Evolutionary conservation across 805 yeast species (phyloP).

Genomic region (Citeromyces nyonsensis): DNA sequence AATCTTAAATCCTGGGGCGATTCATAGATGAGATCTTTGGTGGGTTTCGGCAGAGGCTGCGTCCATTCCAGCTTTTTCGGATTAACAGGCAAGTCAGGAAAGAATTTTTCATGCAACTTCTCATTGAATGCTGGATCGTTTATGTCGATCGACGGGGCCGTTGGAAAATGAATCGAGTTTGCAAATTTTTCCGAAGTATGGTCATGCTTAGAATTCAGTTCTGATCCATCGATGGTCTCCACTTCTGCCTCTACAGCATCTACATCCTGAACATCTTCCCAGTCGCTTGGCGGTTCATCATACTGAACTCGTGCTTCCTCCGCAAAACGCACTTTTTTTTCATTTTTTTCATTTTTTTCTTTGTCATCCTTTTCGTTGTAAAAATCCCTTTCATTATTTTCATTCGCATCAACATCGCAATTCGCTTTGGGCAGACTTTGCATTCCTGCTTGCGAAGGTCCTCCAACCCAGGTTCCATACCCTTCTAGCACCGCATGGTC

Average conservation of each 20-base stretch:
- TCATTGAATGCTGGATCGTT: slow-evolving; percentile 69
- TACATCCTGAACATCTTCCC: slow-evolving; percentile 33
- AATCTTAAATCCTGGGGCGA: slow-evolving; percentile 64
- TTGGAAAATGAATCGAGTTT: slow-evolving; percentile 46
- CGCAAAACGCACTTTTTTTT: slow-evolving; percentile 14
- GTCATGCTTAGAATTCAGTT: slow-evolving; percentile 12
- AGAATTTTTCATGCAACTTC: slow-evolving; percentile 70
- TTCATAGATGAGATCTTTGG: slow-evolving; percentile 28
- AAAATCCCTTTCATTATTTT: slow-evolving; percentile 18
- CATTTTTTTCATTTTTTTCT: slow-evolving; percentile 2
- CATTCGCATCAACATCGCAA: slow-evolving; percentile 12
- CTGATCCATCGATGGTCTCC: slow-evolving; percentile 17
- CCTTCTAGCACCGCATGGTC: slow-evolving; percentile 7
- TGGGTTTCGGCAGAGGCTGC: slow-evolving; percentile 33
- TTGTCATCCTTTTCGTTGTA: slow-evolving; percentile 19
- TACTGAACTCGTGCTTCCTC: slow-evolving; percentile 16
- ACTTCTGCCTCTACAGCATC: slow-evolving; percentile 10
- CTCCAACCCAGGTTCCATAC: slow-evolving; percentile 20
- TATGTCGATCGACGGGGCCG: slow-evolving; percentile 29
- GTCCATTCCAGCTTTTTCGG: slow-evolving; percentile 83
- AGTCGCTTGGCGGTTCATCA: slow-evolving; percentile 13
- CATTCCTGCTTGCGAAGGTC: slow-evolving; percentile 9
- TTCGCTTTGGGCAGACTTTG: too few relatives aligned
- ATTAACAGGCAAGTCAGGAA: slow-evolving; percentile 81
- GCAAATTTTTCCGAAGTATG: slow-evolving; percentile 15